Percentiles rank a stretch among this genome's conserved stretches.
Evolutionary conservation across 2,329 filamentous ascomycete species (phyloP).

Genomic region (Epichloe gansuensis): DNA sequence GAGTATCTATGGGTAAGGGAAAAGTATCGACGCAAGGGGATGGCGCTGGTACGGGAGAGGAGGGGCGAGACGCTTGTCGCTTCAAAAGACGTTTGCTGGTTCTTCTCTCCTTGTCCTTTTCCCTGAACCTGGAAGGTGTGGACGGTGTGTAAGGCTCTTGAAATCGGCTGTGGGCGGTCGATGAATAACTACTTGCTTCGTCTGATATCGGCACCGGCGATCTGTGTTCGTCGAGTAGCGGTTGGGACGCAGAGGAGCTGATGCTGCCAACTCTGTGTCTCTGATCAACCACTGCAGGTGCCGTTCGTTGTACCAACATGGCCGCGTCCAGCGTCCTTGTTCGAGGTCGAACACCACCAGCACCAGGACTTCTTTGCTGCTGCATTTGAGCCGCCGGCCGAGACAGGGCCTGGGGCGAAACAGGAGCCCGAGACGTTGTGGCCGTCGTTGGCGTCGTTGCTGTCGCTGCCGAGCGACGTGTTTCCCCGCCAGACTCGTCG

Average conservation of each 20-base stretch:
- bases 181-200: slow-evolving; percentile 30
- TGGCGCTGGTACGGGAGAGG: slow-evolving; percentile 41
- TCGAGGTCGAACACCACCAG: slow-evolving; percentile 34
- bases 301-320: slow-evolving; percentile 33
- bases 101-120: slow-evolving; percentile 30
- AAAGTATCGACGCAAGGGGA: slow-evolving; percentile 49
- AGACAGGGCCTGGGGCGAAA: neutral
- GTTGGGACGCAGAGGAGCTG: slow-evolving; percentile 47
- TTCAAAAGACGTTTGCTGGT: slow-evolving; percentile 42
- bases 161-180: slow-evolving; percentile 24
- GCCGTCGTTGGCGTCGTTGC: slow-evolving; percentile 1
- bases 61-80: slow-evolving; percentile 42
- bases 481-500: slow-evolving; percentile 18
- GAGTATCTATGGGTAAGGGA: slow-evolving; percentile 46
- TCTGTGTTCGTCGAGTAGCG: slow-evolving; percentile 37
- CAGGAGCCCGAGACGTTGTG: neutral
- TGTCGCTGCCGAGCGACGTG: slow-evolving; percentile 26
- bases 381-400: slow-evolving; percentile 9
- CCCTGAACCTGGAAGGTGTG: slow-evolving; percentile 3
- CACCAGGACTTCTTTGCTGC: slow-evolving; percentile 20
- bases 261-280: slow-evolving; percentile 60
- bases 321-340: slow-evolving; percentile 48
- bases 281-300: slow-evolving; percentile 30
- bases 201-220: slow-evolving; percentile 26
- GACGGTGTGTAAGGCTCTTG: slow-evolving; percentile 19